Conservation (phyloP, 129 eudicot genomes). For the Helianthus tuberosus region DNA sequence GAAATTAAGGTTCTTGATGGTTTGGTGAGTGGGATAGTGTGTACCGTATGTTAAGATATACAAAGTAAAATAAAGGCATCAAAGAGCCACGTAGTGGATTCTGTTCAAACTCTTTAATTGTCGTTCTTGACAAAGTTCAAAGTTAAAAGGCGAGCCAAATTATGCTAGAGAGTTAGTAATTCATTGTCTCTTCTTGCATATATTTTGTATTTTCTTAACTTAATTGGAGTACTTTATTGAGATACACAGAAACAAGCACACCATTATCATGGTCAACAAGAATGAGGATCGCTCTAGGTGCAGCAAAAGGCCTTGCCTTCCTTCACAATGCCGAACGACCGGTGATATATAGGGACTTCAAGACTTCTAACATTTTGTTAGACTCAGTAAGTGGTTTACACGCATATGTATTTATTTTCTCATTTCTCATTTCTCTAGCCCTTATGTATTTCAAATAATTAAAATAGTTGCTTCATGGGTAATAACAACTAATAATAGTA, state of each 20-base stretch:
- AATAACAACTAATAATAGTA: conserved; percentile 20
- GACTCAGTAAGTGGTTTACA: conserved; percentile 69
- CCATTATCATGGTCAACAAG: conserved; percentile 93
- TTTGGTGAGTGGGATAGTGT: conserved; percentile 5
- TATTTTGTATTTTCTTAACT: conserved; percentile 26
- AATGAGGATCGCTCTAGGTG: conserved; percentile 99
- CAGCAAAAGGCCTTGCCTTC: conserved; percentile 97
- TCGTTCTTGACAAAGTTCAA: neutral
- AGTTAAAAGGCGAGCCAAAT: neutral
- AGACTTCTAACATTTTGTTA: conserved; percentile 86
- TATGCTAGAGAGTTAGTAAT: conserved; percentile 7
- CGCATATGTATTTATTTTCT: conserved; percentile 10
- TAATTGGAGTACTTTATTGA: conserved; percentile 53
- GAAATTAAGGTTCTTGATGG: conserved; percentile 8
- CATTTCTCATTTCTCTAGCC: neutral
- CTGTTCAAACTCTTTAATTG: conserved; percentile 11
- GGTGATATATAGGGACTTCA: conserved; percentile 89
- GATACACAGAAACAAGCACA: conserved; percentile 76
- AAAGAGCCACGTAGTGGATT: neutral
- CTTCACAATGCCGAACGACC: conserved; percentile 98
- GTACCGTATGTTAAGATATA: neutral
- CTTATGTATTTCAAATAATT: conserved; percentile 1
- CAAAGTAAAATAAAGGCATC: neutral
- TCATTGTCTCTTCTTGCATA: neutral
- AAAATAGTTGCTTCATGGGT: conserved; percentile 16